Conservation (phyloP, 208 protist species). For the Trypanosoma melophagium region DNA sequence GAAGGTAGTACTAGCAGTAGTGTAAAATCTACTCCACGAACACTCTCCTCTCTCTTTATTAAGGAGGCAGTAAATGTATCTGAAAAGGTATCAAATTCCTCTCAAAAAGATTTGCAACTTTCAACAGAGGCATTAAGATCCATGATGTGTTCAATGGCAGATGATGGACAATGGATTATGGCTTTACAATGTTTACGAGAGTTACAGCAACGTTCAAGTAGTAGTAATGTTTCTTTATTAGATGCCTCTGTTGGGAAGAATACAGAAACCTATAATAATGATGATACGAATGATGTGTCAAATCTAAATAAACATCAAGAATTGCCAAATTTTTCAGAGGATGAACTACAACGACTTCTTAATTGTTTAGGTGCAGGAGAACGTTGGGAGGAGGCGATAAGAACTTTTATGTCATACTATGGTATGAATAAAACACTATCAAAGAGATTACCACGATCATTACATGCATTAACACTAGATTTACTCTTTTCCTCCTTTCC, state of each 20-base stretch:
- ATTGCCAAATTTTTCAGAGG: slow-evolving; percentile 19
- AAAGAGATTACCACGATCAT: slow-evolving; percentile 10
- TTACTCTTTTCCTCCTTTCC: slow-evolving; percentile 65
- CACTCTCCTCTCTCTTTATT: slow-evolving; percentile 19
- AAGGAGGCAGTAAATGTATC: background rate
- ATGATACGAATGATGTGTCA: background rate
- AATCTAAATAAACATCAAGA: background rate
- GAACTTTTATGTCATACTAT: slow-evolving; percentile 43
- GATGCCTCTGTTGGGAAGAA: too few relatives aligned
- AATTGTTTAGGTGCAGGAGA: slow-evolving; percentile 44
- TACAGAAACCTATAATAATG: background rate
- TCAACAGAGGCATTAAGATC: slow-evolving; percentile 22
- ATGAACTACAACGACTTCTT: slow-evolving; percentile 57
- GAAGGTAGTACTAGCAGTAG: background rate
- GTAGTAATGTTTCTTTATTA: background rate
- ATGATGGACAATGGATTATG: slow-evolving; percentile 29
- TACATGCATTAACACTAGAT: slow-evolving; percentile 52
- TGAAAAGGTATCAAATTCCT: background rate
- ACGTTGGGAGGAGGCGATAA: slow-evolving; percentile 39
- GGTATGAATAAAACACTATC: slow-evolving; percentile 10
- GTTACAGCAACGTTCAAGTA: slow-evolving; percentile 4
- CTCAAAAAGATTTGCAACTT: background rate
- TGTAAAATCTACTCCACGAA: background rate
- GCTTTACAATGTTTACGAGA: slow-evolving; percentile 21
- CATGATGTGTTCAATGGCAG: slow-evolving; percentile 32